Evolutionary conservation across 164 flowering plant species (phyloP).

Genomic region (Litsea cubeba): DNA sequence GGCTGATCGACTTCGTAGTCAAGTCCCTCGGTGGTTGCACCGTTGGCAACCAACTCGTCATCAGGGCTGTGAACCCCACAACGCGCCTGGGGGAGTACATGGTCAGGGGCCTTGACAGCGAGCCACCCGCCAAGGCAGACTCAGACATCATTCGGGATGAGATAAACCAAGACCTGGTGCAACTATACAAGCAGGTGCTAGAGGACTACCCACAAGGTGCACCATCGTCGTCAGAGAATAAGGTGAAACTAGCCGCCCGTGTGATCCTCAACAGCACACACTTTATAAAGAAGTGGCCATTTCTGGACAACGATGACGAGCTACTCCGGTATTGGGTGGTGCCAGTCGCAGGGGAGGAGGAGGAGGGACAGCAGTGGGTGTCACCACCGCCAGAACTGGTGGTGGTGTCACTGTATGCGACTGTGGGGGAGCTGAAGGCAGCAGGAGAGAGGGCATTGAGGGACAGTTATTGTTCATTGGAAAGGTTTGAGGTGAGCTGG

Average conservation of each 20-base stretch:
- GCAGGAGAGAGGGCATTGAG: constrained; percentile 53
- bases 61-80: constrained; percentile 45
- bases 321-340: constrained; percentile 45
- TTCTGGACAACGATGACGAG: constrained; percentile 51
- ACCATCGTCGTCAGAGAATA: constrained; percentile 21
- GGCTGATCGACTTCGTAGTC: constrained; percentile 76
- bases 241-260: constrained; percentile 29
- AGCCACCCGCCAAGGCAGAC: background rate
- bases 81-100: constrained; percentile 60
- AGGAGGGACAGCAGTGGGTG: constrained; percentile 13
- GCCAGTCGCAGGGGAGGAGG: constrained; percentile 28
- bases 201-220: constrained; percentile 29
- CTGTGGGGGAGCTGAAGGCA: constrained; percentile 55
- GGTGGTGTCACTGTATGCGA: constrained; percentile 54
- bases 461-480: constrained; percentile 63
- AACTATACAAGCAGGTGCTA: constrained; percentile 41
- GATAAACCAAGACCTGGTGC: constrained; percentile 44
- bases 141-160: constrained; percentile 11
- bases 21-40: constrained; percentile 72
- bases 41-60: constrained; percentile 53
- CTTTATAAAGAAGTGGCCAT: constrained; percentile 75
- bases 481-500: constrained; percentile 37
- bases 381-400: constrained; percentile 45
- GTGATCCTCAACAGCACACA: constrained; percentile 56
- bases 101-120: constrained; percentile 29